A percentile compares a stretch with the other conserved stretches of the same genome.
Evolutionary conservation across 176 grass and related monocot species (phyloP).

Genomic region (Triticum monococcum): DNA sequence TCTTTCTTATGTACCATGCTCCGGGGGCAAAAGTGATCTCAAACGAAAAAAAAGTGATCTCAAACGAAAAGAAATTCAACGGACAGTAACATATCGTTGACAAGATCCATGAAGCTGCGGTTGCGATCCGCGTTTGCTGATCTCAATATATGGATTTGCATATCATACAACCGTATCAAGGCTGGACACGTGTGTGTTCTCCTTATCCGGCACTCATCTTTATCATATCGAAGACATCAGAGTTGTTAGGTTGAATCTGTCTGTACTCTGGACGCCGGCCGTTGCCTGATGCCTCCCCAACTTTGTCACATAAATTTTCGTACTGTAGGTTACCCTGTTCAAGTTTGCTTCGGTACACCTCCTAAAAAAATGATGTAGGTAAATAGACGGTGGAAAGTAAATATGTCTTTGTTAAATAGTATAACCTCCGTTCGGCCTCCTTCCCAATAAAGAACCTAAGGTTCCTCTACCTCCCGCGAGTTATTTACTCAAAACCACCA

Average conservation of each 20-base stretch:
- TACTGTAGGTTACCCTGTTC: no score
- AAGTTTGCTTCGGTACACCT: no score
- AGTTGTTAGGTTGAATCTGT: constrained; percentile 17
- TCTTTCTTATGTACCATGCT: background rate
- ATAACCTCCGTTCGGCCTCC: no score
- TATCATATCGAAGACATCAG: background rate
- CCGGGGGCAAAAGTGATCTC: background rate
- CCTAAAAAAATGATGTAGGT: no score
- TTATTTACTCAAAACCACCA: no score
- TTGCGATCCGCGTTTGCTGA: background rate
- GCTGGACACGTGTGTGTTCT: background rate
- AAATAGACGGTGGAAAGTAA: no score
- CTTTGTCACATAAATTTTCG: no score
- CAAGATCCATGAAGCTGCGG: background rate
- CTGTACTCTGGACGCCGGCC: background rate
- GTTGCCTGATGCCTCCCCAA: background rate
- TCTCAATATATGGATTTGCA: background rate
- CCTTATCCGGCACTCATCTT: background rate
- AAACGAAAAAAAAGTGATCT: background rate
- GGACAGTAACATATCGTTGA: background rate
- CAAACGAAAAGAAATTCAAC: background rate
- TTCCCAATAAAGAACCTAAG: no score
- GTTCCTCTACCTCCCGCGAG: no score
- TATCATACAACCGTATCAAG: background rate
- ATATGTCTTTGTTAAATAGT: no score